A percentile compares a stretch with the other conserved stretches of the same genome.
These are phyloP conservation scores for Phytophthora sojae DNA, from an alignment of 352 stramenopile genomes.

Conservation along the genomic window DNA sequence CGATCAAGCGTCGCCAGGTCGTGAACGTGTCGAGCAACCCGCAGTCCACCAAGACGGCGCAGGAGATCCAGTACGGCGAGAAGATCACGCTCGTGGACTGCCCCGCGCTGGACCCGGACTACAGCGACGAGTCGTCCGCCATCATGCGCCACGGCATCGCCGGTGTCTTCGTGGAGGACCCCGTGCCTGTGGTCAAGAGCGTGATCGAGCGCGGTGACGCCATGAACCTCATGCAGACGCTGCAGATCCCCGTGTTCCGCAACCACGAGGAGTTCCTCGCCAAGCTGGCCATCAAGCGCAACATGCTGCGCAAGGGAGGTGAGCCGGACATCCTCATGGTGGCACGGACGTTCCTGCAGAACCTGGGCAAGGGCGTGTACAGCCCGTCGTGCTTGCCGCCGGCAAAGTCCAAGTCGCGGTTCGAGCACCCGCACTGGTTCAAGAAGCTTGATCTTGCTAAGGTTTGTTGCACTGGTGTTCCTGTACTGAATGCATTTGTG, in stretches of 20 bases:
- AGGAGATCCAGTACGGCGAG: conserved; percentile 97
- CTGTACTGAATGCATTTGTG: neutral
- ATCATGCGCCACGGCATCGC: conserved; percentile 96
- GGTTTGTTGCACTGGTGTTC: conserved; percentile 31
- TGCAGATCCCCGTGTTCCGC: conserved; percentile 95
- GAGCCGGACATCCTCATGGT: conserved; percentile 96
- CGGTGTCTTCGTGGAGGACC: conserved; percentile 94
- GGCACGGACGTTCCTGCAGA: conserved; percentile 89
- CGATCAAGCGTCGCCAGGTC: conserved; percentile 88
- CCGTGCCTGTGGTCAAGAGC: conserved; percentile 91
- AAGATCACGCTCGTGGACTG: conserved; percentile 97
- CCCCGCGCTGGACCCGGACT: conserved; percentile 97
- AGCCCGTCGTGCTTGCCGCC: conserved; percentile 70
- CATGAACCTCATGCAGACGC: conserved; percentile 96
- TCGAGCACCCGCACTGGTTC: conserved; percentile 78
- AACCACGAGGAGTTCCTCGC: conserved; percentile 95
- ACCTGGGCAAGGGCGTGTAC: conserved; percentile 68
- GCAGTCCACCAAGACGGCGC: conserved; percentile 76
- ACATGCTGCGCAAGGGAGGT: conserved; percentile 96
- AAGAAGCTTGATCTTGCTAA: conserved; percentile 62
- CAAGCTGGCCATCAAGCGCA: conserved; percentile 94
- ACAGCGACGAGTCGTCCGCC: conserved; percentile 84
- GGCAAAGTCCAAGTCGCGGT: conserved; percentile 85
- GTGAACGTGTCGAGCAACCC: conserved; percentile 57
- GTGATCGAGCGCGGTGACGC: conserved; percentile 92